A percentile compares a stretch with the other conserved stretches of the same genome.
These are phyloP conservation scores for Novymonas esmeraldas DNA, from an alignment of 208 protist species.

Conservation along the genomic window DNA sequence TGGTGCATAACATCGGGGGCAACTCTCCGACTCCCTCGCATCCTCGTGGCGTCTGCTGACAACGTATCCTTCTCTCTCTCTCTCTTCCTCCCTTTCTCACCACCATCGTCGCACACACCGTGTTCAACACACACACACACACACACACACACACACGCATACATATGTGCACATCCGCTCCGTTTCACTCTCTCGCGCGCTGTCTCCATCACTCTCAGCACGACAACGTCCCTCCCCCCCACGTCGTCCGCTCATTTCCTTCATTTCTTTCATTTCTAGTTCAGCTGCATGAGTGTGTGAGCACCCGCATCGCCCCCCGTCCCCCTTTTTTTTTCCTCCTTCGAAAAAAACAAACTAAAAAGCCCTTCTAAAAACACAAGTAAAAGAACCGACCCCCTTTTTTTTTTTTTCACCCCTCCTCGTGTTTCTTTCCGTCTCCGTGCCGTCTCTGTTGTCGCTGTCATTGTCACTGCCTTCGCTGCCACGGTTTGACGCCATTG, in stretches of 20 bases:
- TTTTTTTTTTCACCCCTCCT: not conserved
- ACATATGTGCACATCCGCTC: not conserved
- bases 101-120: no score
- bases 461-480: no score
- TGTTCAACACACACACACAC: no score
- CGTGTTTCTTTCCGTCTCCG: not conserved
- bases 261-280: conserved; percentile 26
- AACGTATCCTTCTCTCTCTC: no score
- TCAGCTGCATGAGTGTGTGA: no score
- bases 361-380: conserved; percentile 1
- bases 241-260: conserved; percentile 23
- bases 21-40: no score
- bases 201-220: no score
- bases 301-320: no score
- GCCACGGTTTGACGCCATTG: no score
- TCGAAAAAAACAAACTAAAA: conserved; percentile 20
- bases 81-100: no score
- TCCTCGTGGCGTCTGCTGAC: no score
- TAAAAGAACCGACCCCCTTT: not conserved
- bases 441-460: not conserved
- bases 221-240: conserved; percentile 6
- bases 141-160: not conserved
- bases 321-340: not conserved
- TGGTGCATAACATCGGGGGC: no score
- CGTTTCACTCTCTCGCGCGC: conserved; percentile 4